Percentiles rank a stretch among this genome's conserved stretches.
These are phyloP conservation scores for Trametes cinnabarina DNA, from an alignment of 768 basidiomycete species.

Conservation along the genomic window DNA sequence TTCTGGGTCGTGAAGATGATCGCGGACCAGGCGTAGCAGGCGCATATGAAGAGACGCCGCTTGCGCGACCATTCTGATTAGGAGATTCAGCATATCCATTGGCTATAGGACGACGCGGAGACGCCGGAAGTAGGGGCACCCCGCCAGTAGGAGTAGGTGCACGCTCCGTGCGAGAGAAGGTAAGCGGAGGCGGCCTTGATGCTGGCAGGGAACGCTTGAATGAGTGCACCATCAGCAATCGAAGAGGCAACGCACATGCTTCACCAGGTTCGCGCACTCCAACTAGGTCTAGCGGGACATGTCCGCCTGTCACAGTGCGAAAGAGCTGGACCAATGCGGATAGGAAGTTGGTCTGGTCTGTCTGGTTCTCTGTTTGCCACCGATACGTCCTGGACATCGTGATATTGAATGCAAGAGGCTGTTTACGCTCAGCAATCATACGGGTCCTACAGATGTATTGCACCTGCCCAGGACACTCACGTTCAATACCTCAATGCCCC, in stretches of 20 bases:
- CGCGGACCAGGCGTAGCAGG: slow-evolving; percentile 6
- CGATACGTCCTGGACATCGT: slow-evolving; percentile 86
- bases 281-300: slow-evolving; percentile 51
- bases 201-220: slow-evolving; percentile 18
- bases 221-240: not conserved
- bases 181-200: slow-evolving; percentile 18
- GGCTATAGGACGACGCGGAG: slow-evolving; percentile 21
- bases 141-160: slow-evolving; percentile 29
- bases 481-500: slow-evolving; percentile 69
- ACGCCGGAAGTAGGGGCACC: slow-evolving; percentile 22
- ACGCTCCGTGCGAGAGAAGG: slow-evolving; percentile 28
- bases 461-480: slow-evolving; percentile 58
- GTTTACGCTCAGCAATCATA: slow-evolving; percentile 7
- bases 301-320: slow-evolving; percentile 35
- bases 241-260: slow-evolving; percentile 15
- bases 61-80: slow-evolving; percentile 7
- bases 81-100: slow-evolving; percentile 20
- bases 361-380: slow-evolving; percentile 79
- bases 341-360: slow-evolving; percentile 75
- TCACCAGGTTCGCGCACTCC: slow-evolving; percentile 50
- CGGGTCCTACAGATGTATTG: not conserved
- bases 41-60: slow-evolving; percentile 11
- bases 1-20: slow-evolving; percentile 10
- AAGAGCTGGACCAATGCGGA: slow-evolving; percentile 63
- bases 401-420: slow-evolving; percentile 73